Evolutionary conservation across 306 rosid genomes (phyloP).

Genomic region (Acacia melanoxylon): DNA sequence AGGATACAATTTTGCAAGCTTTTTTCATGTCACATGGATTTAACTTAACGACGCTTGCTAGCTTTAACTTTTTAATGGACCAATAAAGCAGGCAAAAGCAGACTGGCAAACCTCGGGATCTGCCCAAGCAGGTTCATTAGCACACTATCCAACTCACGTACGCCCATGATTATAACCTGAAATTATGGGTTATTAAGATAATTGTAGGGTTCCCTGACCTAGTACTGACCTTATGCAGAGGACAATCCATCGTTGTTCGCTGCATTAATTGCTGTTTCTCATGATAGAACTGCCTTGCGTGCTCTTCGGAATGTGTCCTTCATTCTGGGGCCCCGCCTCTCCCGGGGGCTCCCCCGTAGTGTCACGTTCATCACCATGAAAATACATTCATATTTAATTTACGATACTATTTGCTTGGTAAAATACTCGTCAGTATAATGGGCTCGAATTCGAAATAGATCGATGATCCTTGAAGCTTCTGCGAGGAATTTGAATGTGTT

Average conservation of each 20-base stretch:
- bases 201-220: neutral
- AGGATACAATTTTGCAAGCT: slow-evolving; percentile 46
- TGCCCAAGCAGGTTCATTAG: slow-evolving; percentile 31
- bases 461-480: neutral
- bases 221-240: neutral
- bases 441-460: neutral
- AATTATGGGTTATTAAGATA: neutral
- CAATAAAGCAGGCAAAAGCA: slow-evolving; percentile 45
- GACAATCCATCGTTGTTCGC: neutral
- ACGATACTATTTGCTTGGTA: neutral
- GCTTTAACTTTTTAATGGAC: slow-evolving; percentile 48
- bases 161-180: slow-evolving; percentile 42
- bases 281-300: neutral
- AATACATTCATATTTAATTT: neutral
- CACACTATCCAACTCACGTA: slow-evolving; percentile 39
- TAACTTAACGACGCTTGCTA: slow-evolving; percentile 26
- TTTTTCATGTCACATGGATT: slow-evolving; percentile 62
- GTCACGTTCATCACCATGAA: neutral
- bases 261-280: neutral
- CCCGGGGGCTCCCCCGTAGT: neutral
- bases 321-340: neutral
- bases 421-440: neutral
- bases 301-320: neutral
- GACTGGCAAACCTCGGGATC: slow-evolving; percentile 55
- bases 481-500: neutral